These are phyloP conservation scores for Diaporthe destruens DNA, from an alignment of 2,329 filamentous ascomycete genomes.

Conservation along the genomic window DNA sequence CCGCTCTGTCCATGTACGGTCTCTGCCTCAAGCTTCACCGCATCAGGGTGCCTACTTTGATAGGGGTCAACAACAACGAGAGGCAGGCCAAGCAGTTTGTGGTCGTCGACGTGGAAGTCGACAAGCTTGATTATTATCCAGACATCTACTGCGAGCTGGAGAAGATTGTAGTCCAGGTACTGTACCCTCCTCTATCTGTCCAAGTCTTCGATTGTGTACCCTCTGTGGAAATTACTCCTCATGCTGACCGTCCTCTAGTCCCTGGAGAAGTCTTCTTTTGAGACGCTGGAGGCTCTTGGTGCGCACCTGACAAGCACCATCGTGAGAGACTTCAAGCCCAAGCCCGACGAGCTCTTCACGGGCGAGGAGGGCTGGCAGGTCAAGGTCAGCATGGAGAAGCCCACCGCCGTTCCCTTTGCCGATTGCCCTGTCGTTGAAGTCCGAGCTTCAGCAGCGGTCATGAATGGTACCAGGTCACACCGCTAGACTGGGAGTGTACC, in stretches of 20 bases:
- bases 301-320: constrained; percentile 61
- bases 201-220: constrained; percentile 19
- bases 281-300: constrained; percentile 74
- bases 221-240: neutral
- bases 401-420: constrained; percentile 78
- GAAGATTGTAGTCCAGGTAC: constrained; percentile 70
- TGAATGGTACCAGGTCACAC: constrained; percentile 32
- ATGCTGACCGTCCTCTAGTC: constrained; percentile 53
- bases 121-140: constrained; percentile 58
- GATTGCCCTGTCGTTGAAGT: constrained; percentile 79
- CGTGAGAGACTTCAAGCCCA: constrained; percentile 56
- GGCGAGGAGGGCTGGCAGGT: constrained; percentile 63
- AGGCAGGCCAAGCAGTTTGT: constrained; percentile 75
- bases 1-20: constrained; percentile 47
- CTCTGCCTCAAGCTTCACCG: constrained; percentile 64
- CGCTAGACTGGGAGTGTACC: constrained; percentile 13
- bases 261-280: constrained; percentile 68
- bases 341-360: constrained; percentile 48
- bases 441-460: constrained; percentile 46
- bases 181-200: constrained; percentile 7
- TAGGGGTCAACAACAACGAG: constrained; percentile 82
- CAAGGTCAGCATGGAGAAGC: constrained; percentile 76
- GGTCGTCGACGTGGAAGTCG: constrained; percentile 72
- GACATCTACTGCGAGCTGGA: constrained; percentile 72
- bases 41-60: constrained; percentile 74